phyloP scores from a whole-genome alignment of 768 basidiomycete genomes.

The Pleurotus tuoliensis region DNA sequence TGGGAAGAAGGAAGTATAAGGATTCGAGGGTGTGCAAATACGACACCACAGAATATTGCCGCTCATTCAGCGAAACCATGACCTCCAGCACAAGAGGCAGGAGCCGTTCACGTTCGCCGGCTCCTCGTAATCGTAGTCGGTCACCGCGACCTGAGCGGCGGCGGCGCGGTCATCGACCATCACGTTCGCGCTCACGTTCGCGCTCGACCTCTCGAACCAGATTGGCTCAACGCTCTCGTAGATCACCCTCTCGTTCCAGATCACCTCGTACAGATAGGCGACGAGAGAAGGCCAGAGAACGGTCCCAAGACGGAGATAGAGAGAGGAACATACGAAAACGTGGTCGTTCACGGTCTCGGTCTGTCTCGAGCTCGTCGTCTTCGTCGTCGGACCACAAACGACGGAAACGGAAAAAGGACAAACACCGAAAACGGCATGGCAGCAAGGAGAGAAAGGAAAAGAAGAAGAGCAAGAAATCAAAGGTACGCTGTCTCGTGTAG shows the following conservation, averaged over 20 bases:
- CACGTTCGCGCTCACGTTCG: constrained; percentile 9
- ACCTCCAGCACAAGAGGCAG: neutral
- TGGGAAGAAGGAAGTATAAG: neutral
- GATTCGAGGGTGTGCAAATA: neutral
- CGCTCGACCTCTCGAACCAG: neutral
- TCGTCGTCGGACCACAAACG: constrained; percentile 34
- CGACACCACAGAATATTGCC: neutral
- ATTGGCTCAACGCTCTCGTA: neutral
- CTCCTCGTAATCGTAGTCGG: neutral
- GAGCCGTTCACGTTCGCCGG: neutral
- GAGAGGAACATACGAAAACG: constrained; percentile 25
- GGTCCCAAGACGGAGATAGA: constrained; percentile 27
- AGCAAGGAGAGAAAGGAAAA: constrained; percentile 45
- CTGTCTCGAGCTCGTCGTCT: constrained; percentile 40
- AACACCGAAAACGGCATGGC: constrained; percentile 41
- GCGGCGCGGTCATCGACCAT: neutral
- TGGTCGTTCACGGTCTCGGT: constrained; percentile 30
- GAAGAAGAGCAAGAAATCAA: constrained; percentile 73
- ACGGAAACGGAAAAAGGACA: constrained; percentile 40
- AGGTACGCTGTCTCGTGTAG: constrained; percentile 11
- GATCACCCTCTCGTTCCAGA: constrained; percentile 8
- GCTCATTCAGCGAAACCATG: neutral
- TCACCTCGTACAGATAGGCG: constrained; percentile 20
- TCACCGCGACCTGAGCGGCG: neutral
- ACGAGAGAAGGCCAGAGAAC: constrained; percentile 30